phyloP scores from a whole-genome alignment of 1,139 yeast genomes.

The Geotrichum klebahnii region DNA sequence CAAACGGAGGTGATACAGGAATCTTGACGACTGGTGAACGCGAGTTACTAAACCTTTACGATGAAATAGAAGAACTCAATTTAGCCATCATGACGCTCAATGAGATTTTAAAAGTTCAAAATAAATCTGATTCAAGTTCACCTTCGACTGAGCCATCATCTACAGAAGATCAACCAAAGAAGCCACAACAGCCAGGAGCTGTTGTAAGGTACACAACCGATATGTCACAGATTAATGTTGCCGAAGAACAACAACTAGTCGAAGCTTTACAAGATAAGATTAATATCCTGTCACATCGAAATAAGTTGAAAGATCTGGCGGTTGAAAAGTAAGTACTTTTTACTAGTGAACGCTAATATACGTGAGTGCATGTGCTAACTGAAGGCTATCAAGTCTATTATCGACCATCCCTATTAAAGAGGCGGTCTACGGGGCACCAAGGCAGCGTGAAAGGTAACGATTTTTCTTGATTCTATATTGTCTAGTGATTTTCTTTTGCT shows the following conservation, averaged over 20 bases:
- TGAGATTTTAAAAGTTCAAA: not conserved
- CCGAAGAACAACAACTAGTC: constrained; percentile 2
- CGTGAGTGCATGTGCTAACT: not conserved
- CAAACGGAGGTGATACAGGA: not conserved
- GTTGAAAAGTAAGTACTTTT: constrained; percentile 4
- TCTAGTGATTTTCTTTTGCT: not conserved
- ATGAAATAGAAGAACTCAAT: constrained; percentile 9
- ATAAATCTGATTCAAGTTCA: not conserved
- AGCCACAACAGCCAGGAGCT: not conserved
- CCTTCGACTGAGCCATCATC: not conserved
- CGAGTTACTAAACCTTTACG: constrained; percentile 6
- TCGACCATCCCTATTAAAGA: constrained; percentile 12
- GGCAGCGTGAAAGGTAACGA: constrained; percentile 3
- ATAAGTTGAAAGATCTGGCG: constrained; percentile 3
- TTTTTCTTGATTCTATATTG: not conserved
- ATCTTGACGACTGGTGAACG: constrained; percentile 7
- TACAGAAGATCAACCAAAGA: not conserved
- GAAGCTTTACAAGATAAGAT: constrained; percentile 9
- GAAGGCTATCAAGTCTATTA: not conserved
- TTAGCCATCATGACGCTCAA: constrained; percentile 5
- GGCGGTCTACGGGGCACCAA: constrained; percentile 11
- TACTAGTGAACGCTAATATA: not conserved
- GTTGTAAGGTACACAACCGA: constrained; percentile 6
- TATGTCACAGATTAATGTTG: not conserved
- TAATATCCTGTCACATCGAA: constrained; percentile 1